A percentile compares a stretch with the other conserved stretches of the same genome.
Conservation (phyloP, 345 rosid genomes). For the Eucalyptus pumila region DNA sequence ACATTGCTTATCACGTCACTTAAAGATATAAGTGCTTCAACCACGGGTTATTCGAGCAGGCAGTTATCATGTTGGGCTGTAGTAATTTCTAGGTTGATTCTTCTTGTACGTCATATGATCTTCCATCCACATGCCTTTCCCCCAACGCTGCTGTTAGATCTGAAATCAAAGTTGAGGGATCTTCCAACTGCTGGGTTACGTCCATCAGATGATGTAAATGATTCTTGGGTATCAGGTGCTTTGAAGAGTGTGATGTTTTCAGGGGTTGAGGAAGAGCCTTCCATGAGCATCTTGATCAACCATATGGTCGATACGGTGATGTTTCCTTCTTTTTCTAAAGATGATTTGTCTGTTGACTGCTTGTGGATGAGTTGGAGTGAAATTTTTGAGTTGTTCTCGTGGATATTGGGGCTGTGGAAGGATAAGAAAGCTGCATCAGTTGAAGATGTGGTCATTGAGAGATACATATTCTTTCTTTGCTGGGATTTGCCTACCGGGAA, state of each 20-base stretch:
- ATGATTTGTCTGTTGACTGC: slow-evolving; percentile 31
- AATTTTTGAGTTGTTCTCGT: slow-evolving; percentile 35
- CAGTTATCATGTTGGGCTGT: slow-evolving; percentile 84
- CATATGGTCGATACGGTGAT: slow-evolving; percentile 61
- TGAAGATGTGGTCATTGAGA: slow-evolving; percentile 85
- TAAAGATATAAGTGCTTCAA: slow-evolving; percentile 23
- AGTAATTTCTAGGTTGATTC: slow-evolving; percentile 73
- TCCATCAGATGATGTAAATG: slow-evolving; percentile 18
- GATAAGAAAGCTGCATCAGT: slow-evolving; percentile 48
- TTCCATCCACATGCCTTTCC: slow-evolving; percentile 62
- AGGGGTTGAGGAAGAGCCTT: slow-evolving; percentile 50
- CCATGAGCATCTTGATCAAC: slow-evolving; percentile 29
- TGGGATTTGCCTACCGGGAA: slow-evolving; percentile 53
- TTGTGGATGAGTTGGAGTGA: slow-evolving; percentile 43
- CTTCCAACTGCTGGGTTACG: slow-evolving; percentile 28
- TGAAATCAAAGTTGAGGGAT: slow-evolving; percentile 75
- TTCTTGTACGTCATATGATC: slow-evolving; percentile 77
- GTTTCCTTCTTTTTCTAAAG: slow-evolving; percentile 39
- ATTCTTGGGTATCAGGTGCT: slow-evolving; percentile 62
- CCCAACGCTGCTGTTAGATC: slow-evolving; percentile 50
- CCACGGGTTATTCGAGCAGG: slow-evolving; percentile 14
- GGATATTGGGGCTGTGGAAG: slow-evolving; percentile 70
- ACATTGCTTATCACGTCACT: slow-evolving; percentile 42
- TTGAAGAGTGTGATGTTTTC: slow-evolving; percentile 36
- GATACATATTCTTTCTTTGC: slow-evolving; percentile 77